Base-by-base conservation (phyloP, 805 yeast genomes). In the Yarrowia sp. region DNA sequence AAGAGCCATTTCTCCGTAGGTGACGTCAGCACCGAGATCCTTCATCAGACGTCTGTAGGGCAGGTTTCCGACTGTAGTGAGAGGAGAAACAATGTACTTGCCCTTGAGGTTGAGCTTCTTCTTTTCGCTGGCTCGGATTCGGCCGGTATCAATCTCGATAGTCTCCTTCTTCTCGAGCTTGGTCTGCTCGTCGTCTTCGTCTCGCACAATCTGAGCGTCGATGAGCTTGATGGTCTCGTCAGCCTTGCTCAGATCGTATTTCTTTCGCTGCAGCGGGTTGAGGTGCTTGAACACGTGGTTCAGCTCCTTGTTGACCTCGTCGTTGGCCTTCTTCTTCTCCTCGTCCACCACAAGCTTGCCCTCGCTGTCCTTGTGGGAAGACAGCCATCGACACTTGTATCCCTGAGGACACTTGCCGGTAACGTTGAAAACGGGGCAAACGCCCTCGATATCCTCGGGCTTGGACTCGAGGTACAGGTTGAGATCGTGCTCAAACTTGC, bases 41-140 rank as follows among this genome's bases (percentile, higher is more conserved):
- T 88, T 89, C 97, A 95, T 93, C 70, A 95, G 83, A 73, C 98
- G 85, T 78, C 99, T 89, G 80, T 86, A 95, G 15, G 99, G 99
- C 74, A 95, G 82, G 78, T 95, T 95, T 26, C 99, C 99, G 7
- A 95, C 99, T 0, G 99, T 95, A 42, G 99, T 96, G 71, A 95
- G 83, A 1, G 99, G 99, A 1, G 98, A 91, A 8, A 95, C 88
- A 70, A 95, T 92, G 78, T 92, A 92, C 72, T 94, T 94, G 56
- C 86, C 82, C 43, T 81, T 80, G 66, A 90, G 83, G 75, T 92
- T 81, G 59, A 95, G 76, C 69, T 79, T 83, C 77, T 89, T 90
- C 85, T 95, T 95, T 77, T 95, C 98, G n/a, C 84, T 80, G 0
- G 91, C 83, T 32, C 59, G 42, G 43, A 52, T 52, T 12, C 59